Conservation (phyloP, 2,329 filamentous ascomycete genomes). For the Podosphaera fusca region DNA sequence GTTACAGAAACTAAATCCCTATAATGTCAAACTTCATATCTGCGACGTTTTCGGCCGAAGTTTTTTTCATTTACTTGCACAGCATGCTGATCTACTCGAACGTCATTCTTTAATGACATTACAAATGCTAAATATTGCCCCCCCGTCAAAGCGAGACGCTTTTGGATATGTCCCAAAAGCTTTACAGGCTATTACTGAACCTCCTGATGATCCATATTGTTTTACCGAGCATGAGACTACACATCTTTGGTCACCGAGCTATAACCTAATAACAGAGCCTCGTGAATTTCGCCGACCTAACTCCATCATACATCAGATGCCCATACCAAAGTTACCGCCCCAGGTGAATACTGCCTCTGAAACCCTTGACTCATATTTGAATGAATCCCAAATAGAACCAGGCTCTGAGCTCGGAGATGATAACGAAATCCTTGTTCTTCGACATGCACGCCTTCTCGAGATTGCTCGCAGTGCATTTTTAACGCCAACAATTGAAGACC, state of each 20-base stretch:
- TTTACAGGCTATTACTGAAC: not conserved
- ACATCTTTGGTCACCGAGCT: not conserved
- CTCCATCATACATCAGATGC: constrained; percentile 1
- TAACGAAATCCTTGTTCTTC: constrained; percentile 1
- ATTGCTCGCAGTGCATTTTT: constrained; percentile 1
- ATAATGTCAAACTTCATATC: constrained; percentile 4
- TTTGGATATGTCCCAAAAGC: constrained; percentile 1
- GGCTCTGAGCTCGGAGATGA: not conserved
- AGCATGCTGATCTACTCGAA: constrained; percentile 1
- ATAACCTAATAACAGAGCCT: not conserved
- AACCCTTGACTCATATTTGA: not conserved
- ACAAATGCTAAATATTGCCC: constrained; percentile 1
- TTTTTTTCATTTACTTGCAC: constrained; percentile 3
- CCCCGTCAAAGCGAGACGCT: not conserved
- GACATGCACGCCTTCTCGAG: constrained; percentile 1
- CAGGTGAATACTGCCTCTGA: not conserved
- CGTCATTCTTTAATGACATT: constrained; percentile 1
- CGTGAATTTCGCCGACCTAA: constrained; percentile 2
- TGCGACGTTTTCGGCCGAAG: constrained; percentile 5
- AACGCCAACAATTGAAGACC: constrained; percentile 4
- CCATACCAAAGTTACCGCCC: not conserved
- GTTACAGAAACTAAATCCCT: constrained; percentile 3
- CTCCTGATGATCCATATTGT: not conserved
- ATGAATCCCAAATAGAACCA: not conserved
- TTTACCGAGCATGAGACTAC: not conserved